phyloP scores from a whole-genome alignment of 441 rosid species.

The Capsella rubella region DNA sequence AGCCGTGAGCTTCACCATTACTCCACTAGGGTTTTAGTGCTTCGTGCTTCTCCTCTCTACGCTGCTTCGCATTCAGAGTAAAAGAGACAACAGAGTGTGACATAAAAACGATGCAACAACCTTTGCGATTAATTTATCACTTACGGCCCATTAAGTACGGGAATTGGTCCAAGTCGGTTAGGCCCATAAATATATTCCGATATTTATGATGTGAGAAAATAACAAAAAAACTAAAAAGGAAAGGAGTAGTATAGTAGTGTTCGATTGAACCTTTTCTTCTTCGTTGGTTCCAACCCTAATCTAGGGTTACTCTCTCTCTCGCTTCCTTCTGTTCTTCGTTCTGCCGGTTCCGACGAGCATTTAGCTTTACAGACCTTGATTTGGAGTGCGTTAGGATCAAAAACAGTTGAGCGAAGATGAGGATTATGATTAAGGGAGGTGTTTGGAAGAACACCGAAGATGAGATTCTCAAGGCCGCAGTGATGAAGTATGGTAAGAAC shows the following conservation, averaged over 20 bases:
- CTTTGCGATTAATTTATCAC: neutral
- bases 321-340: conserved; percentile 15
- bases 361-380: conserved; percentile 26
- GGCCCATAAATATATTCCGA: conserved; percentile 11
- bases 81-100: conserved; percentile 8
- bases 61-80: conserved; percentile 19
- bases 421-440: conserved; percentile 99
- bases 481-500: conserved; percentile 98
- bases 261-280: conserved; percentile 24
- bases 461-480: conserved; percentile 98
- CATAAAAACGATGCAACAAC: neutral
- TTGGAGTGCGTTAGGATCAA: conserved; percentile 2
- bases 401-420: conserved; percentile 66
- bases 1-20: conserved; percentile 93
- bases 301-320: conserved; percentile 40
- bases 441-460: conserved; percentile 99
- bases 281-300: conserved; percentile 30
- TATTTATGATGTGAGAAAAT: neutral
- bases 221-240: neutral
- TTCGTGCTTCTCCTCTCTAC: conserved; percentile 24
- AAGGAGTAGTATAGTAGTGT: neutral
- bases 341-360: conserved; percentile 27
- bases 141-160: conserved; percentile 22
- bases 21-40: conserved; percentile 40
- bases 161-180: neutral